Evolutionary conservation across 2,329 filamentous ascomycete species (phyloP).

Genomic region (Penicillium decumbens): DNA sequence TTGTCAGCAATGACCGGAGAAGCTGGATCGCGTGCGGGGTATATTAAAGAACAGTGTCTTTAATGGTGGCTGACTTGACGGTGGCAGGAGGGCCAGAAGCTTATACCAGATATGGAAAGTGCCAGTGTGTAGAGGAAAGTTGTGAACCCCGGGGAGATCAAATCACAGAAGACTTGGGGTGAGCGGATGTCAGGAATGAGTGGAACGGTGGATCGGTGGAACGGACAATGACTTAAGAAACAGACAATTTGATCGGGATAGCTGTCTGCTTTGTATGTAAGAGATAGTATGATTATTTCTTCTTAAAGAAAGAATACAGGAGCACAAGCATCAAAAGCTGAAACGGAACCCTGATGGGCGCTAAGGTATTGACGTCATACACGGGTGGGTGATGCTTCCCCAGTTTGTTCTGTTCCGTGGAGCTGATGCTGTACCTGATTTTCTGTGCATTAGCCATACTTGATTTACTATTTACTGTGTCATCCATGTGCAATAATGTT

Average conservation of each 20-base stretch:
- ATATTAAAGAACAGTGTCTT: background rate
- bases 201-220: background rate
- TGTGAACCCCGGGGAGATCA: background rate
- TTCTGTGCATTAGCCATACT: background rate
- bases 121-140: background rate
- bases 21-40: background rate
- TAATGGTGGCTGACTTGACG: background rate
- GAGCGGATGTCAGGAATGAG: background rate
- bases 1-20: background rate
- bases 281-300: background rate
- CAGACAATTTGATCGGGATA: background rate
- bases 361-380: slow-evolving; percentile 12
- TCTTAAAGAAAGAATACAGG: background rate
- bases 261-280: background rate
- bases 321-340: background rate
- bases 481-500: background rate
- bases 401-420: background rate
- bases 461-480: background rate
- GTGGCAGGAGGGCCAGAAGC: background rate
- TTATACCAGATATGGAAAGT: background rate
- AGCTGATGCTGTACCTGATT: background rate
- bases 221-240: background rate
- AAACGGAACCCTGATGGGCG: slow-evolving; percentile 2
- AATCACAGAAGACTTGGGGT: background rate
- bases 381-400: background rate